Evolutionary conservation across 805 yeast species (phyloP), one percentile per base, ranked within the genome.

Genomic region (Kazachstania taianensis): DNA sequence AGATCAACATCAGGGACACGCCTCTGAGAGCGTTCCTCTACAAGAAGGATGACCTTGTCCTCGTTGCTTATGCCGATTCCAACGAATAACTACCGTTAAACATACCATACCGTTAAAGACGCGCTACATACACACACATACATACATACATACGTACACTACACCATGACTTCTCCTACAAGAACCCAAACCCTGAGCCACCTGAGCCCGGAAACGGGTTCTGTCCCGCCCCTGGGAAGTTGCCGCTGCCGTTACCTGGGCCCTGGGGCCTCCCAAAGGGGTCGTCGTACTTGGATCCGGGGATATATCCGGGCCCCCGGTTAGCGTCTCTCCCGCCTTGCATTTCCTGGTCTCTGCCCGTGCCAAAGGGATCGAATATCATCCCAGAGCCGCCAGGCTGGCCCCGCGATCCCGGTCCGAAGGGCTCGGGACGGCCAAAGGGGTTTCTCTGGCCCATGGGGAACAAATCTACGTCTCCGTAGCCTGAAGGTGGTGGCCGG

Each of bases 211-310:
- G 25, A n/a, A 22, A 22, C 4, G 12, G 12, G 12, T 9, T 22
- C 8, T 22, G 12, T 24, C 37, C 28, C 16, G 33, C 16, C 17
- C 39, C 26, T 15, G 29, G 31, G 10, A 30, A 33, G 12, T n/a
- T 9, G 18, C 17, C 28, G 10, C 37, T 27, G 25, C 45, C 39
- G 27, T 37, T 30, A 14, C 45, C 41, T 12, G 37, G 19, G 14
- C 39, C 38, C 1, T 38, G 38, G 17, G 44, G 19, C 14, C 39
- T 37, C 1, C 40, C 40, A 16, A 43, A 56, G 14, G 63, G 63
- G 32, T 57, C 59, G 38, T 56, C 59, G 35, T 42, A 59, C 23
- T 47, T 51, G 14, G 59, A 46, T 5, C 63, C 62, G 5, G 62
- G 62, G 8, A 55, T 45, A 40, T 45, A 50, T 1, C 55, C 57